Base-by-base conservation (phyloP, 495 filamentous ascomycete genomes). In the Parachaetomium inaequale region DNA sequence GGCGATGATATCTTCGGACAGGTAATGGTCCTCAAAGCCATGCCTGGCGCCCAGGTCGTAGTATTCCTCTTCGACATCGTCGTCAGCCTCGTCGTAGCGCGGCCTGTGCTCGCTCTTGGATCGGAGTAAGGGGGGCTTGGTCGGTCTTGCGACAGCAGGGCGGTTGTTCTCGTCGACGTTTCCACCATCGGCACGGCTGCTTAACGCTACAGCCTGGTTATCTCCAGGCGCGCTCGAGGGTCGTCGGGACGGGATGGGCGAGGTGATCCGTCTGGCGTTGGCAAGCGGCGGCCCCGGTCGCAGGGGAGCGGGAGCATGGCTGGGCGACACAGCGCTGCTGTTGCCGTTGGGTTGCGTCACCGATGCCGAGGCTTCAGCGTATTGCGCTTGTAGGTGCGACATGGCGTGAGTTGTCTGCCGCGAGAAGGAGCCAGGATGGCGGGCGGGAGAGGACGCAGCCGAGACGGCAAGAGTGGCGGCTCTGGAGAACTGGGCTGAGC, bases 81-180 rank as follows among this genome's bases (percentile, higher is more conserved):
- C 75, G 36, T 76, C 74, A 40, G 47, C 23, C 62, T 74, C 54
- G 11, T 72, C 77, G 31, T 68, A 71, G 61, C 78, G 77, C 51
- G 84, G 79, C 5, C 82, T 85, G 74, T 84, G 86, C 64, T 92
- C 89, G 72, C 86, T 92, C 72, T 83, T 90, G 31, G 89, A 86
- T 63, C 90, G 80, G 55, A 86, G 79, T 31, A 92, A 70, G 32
- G 79, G 77, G 7, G 84, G 83, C 56, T 85, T 82, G 53, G 81
- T 70, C 51, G 82, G 72, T 60, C 74, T 71, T 4, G 66, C 19
- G 45, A 36, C 61, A 46, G 59, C 56, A 60, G 52, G n/a, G 12
- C 61, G 60, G 17, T 69, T 67, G 21, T 64, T 65, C n/a, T 68
- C 63, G 45, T 69, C 70, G 45, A 70, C 69, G 50, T 70, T 69